A percentile compares a stretch with the other conserved stretches of the same genome.
These are phyloP conservation scores for Lasiosphaeris hirsuta DNA, from an alignment of 495 filamentous ascomycete genomes.

Conservation along the genomic window DNA sequence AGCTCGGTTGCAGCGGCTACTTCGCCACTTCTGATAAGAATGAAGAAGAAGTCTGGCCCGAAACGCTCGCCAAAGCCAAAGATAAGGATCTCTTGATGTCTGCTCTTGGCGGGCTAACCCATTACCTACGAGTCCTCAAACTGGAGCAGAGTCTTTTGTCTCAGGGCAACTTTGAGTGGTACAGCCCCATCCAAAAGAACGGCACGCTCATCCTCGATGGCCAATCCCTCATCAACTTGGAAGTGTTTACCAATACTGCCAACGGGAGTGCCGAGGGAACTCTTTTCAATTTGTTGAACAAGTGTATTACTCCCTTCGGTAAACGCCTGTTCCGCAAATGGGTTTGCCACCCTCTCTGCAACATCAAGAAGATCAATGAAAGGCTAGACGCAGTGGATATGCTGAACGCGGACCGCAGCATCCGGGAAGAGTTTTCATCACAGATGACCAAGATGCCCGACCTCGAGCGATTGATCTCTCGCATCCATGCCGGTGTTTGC, in stretches of 20 bases:
- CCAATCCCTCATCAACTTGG: conserved; percentile 94
- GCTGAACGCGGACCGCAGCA: conserved; percentile 72
- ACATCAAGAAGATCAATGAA: conserved; percentile 83
- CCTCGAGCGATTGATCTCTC: conserved; percentile 88
- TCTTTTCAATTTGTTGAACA: conserved; percentile 83
- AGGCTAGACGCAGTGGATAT: conserved; percentile 94
- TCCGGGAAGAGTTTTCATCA: conserved; percentile 79
- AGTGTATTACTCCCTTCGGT: conserved; percentile 94
- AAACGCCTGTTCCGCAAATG: conserved; percentile 96
- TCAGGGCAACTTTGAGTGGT: conserved; percentile 86
- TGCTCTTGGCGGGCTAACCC: conserved; percentile 82
- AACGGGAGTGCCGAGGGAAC: conserved; percentile 84
- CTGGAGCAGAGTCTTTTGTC: conserved; percentile 85
- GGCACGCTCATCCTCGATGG: conserved; percentile 92
- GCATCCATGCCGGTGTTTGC: conserved; percentile 87
- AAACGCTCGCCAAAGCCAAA: conserved; percentile 64
- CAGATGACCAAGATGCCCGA: conserved; percentile 90
- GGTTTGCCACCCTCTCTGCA: conserved; percentile 93
- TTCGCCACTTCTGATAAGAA: conserved; percentile 61
- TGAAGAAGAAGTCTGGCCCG: conserved; percentile 70
- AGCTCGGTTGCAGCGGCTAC: conserved; percentile 78
- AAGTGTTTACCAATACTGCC: conserved; percentile 91
- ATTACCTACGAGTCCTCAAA: conserved; percentile 84
- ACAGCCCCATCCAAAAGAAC: conserved; percentile 90
- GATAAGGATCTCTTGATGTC: conserved; percentile 87